Percentiles rank a stretch among this genome's conserved stretches.
Evolutionary conservation across 2,329 filamentous ascomycete species (phyloP).

Genomic region (Colletotrichum lini): DNA sequence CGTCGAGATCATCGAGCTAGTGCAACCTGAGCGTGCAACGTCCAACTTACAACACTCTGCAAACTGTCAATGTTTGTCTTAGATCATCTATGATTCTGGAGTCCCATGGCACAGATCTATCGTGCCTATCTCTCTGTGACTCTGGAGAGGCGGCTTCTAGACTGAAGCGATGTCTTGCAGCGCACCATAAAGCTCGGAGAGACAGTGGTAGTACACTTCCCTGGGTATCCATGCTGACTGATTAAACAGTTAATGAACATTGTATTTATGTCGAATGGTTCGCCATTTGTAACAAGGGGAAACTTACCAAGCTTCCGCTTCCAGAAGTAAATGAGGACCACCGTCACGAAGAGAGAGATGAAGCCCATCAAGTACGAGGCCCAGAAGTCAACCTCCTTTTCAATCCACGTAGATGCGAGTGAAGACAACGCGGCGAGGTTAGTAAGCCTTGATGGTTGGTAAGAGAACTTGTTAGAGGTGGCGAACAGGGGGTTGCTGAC

Average conservation of each 20-base stretch:
- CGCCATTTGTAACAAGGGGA: no score
- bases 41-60: conserved; percentile 65
- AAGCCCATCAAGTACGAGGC: neutral
- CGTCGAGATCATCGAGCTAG: no score
- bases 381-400: neutral
- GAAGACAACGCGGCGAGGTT: conserved; percentile 1
- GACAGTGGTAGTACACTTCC: conserved; percentile 68
- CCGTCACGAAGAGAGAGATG: neutral
- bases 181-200: conserved; percentile 70
- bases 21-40: no score
- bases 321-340: neutral
- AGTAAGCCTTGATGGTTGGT: neutral
- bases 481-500: neutral
- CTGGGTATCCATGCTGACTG: conserved; percentile 4
- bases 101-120: conserved; percentile 66
- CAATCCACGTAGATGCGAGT: neutral
- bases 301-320: neutral
- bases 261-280: no score
- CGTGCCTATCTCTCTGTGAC: conserved; percentile 63
- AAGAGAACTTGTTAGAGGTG: neutral
- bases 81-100: conserved; percentile 75
- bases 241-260: neutral
- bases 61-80: conserved; percentile 67
- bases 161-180: conserved; percentile 55
- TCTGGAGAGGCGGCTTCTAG: conserved; percentile 70